Conservation (phyloP, 345 rosid genomes). For the Rhodomyrtus tomentosa region DNA sequence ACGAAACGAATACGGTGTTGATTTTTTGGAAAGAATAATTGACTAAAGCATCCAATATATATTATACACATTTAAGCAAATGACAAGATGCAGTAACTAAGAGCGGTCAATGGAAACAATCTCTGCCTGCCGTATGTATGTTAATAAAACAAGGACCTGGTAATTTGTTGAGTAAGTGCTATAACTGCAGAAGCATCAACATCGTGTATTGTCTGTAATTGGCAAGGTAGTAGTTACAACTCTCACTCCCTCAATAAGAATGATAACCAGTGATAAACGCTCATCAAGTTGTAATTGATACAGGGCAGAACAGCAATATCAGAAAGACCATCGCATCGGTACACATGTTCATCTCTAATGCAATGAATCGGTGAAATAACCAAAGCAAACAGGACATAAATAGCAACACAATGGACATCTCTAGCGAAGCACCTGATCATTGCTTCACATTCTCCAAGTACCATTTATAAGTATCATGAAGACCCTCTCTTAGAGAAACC, state of each 20-base stretch:
- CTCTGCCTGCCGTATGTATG: too few relatives aligned
- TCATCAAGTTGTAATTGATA: neutral
- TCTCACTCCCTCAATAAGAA: neutral
- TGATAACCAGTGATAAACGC: neutral
- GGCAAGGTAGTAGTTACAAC: neutral
- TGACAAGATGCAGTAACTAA: neutral
- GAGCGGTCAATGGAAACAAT: neutral
- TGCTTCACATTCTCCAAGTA: constrained; percentile 60
- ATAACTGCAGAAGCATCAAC: neutral
- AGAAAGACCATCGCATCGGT: neutral
- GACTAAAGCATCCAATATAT: neutral
- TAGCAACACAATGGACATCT: neutral
- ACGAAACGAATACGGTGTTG: neutral
- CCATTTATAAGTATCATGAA: constrained; percentile 77
- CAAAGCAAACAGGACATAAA: neutral
- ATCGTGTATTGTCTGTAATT: neutral
- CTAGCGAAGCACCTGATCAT: neutral
- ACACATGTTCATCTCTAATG: neutral
- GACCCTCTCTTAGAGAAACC: constrained; percentile 65
- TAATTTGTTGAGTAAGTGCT: neutral
- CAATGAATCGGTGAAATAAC: neutral
- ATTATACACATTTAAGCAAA: neutral
- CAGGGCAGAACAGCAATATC: neutral
- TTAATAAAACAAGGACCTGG: too few relatives aligned
- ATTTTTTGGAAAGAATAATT: neutral